These are phyloP conservation scores for Penstemon davidsonii DNA, from an alignment of 257 asterid genomes.

Conservation along the genomic window DNA sequence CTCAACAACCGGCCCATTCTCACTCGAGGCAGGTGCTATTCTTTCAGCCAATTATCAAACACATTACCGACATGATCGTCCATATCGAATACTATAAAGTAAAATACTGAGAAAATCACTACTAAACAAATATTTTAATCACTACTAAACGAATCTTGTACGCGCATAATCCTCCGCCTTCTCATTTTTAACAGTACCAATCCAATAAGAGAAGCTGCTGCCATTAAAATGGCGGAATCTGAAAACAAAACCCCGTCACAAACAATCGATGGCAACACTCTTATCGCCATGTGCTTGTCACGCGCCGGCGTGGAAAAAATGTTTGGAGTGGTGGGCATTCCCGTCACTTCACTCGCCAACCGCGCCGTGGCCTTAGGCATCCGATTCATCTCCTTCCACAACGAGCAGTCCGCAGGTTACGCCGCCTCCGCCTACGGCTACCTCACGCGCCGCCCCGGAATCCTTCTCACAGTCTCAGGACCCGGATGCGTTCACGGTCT, in stretches of 20 bases:
- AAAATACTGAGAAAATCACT: too few relatives aligned
- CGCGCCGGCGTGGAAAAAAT: conserved; percentile 67
- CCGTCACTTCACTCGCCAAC: conserved; percentile 81
- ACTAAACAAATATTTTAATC: too few relatives aligned
- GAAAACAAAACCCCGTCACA: conserved; percentile 20
- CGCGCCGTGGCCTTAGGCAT: conserved; percentile 72
- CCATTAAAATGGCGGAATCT: conserved; percentile 44
- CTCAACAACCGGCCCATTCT: too few relatives aligned
- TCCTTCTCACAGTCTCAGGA: conserved; percentile 91
- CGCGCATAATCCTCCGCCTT: too few relatives aligned
- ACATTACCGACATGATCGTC: too few relatives aligned
- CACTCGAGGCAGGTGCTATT: too few relatives aligned
- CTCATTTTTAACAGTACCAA: too few relatives aligned
- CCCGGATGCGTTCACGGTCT: conserved; percentile 96
- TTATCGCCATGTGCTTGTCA: conserved; percentile 73
- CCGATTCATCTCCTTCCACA: conserved; percentile 90
- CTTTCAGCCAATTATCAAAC: too few relatives aligned
- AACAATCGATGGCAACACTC: conserved; percentile 58
- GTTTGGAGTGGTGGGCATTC: conserved; percentile 94
- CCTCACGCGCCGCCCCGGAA: conserved; percentile 83
- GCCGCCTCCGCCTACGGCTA: conserved; percentile 98
- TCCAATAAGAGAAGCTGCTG: too few relatives aligned
- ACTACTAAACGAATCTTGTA: too few relatives aligned
- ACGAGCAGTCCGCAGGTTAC: conserved; percentile 96
- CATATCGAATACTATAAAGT: too few relatives aligned